These are phyloP conservation scores for Suhomyces panamericanus DNA, from an alignment of 1,139 yeast genomes.

Conservation along the genomic window DNA sequence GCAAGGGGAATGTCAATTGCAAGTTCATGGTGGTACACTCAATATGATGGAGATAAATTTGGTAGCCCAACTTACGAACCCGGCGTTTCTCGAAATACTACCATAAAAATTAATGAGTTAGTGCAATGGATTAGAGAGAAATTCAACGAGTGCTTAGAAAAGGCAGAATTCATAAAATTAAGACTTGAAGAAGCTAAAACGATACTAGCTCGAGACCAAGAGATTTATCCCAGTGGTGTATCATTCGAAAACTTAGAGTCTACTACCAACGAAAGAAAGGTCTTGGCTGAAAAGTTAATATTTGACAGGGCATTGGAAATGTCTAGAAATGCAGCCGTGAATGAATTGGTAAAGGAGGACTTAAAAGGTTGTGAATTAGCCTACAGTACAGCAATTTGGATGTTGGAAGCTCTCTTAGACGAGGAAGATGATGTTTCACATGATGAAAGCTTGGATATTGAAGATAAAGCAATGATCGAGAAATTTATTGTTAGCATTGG, in stretches of 20 bases:
- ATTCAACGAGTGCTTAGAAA: conserved; percentile 85
- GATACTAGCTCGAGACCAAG: conserved; percentile 15
- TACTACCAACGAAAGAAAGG: conserved; percentile 17
- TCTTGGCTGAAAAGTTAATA: conserved; percentile 78
- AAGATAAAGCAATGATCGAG: conserved; percentile 73
- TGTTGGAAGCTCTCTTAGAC: conserved; percentile 83
- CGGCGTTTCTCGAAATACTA: conserved; percentile 17
- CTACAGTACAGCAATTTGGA: conserved; percentile 92
- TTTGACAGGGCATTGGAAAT: conserved; percentile 93
- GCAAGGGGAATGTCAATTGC: conserved; percentile 87
- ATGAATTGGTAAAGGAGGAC: conserved; percentile 78
- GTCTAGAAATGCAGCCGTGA: conserved; percentile 86
- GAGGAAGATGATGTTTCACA: conserved; percentile 37
- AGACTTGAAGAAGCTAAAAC: conserved; percentile 53
- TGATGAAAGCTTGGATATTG: conserved; percentile 53
- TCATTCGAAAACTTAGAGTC: conserved; percentile 1
- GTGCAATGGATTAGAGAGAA: conserved; percentile 93
- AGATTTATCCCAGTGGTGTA: conserved; percentile 2
- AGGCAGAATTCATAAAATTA: conserved; percentile 74
- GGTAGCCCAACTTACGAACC: background rate
- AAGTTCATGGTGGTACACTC: conserved; percentile 80
- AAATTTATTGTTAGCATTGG: conserved; percentile 76
- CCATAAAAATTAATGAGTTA: conserved; percentile 63
- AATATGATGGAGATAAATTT: conserved; percentile 26
- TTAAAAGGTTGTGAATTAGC: conserved; percentile 80